Percentiles rank a stretch among this genome's conserved stretches.
Evolutionary conservation across 169 alveolate species (phyloP).

Genomic region (Besnoitia besnoiti): DNA sequence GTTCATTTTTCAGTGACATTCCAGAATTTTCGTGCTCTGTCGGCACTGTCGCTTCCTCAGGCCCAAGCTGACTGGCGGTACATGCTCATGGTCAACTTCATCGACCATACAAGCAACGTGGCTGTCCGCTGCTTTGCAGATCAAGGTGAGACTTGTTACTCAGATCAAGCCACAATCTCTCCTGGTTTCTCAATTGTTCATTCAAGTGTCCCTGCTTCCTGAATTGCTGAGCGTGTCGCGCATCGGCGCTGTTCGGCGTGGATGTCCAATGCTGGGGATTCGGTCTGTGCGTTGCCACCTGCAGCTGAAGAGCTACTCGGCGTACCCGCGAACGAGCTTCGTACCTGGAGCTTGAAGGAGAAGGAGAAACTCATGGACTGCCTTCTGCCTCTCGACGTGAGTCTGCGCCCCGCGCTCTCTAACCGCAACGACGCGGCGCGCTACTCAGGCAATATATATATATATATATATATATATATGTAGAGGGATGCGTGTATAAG

Average conservation of each 20-base stretch:
- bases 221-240: too few species aligned
- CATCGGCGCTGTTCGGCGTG: too few species aligned
- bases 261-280: neutral
- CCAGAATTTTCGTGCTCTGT: neutral
- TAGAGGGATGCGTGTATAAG: too few species aligned
- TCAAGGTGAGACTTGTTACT: constrained; percentile 46
- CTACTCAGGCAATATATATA: neutral
- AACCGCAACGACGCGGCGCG: neutral
- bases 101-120: constrained; percentile 47
- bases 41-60: constrained; percentile 12
- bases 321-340: constrained; percentile 54
- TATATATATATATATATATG: too few species aligned
- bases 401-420: neutral
- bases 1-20: too few species aligned
- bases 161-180: too few species aligned
- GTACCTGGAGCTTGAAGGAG: constrained; percentile 42
- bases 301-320: constrained; percentile 55
- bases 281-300: neutral
- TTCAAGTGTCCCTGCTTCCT: too few species aligned
- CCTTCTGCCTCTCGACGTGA: constrained; percentile 47
- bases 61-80: constrained; percentile 61
- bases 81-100: constrained; percentile 55
- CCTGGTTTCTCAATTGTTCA: too few species aligned
- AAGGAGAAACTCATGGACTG: constrained; percentile 53
- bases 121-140: constrained; percentile 60